Evolutionary conservation across 495 filamentous ascomycete species (phyloP).

Genomic region (Penicillium flavigenum): DNA sequence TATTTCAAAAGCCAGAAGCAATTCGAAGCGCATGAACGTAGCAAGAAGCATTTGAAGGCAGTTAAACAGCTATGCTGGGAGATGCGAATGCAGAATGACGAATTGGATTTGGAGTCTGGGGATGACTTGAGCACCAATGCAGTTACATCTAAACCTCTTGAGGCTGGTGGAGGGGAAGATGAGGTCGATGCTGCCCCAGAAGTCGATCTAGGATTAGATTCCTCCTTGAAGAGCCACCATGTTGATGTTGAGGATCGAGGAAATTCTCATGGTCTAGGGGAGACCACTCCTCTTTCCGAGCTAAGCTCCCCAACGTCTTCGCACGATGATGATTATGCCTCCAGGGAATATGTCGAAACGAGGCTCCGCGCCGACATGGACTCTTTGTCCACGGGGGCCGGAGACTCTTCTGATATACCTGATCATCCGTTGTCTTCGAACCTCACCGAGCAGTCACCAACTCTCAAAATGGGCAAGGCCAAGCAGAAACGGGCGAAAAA

Average conservation of each 20-base stretch:
- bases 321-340: conserved; percentile 47
- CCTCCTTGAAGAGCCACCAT: neutral
- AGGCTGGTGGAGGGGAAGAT: neutral
- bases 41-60: conserved; percentile 90
- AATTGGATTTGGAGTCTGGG: conserved; percentile 29
- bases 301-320: conserved; percentile 1
- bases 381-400: neutral
- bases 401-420: conserved; percentile 20
- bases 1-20: conserved; percentile 92
- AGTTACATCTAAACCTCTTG: neutral
- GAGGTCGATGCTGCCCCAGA: neutral
- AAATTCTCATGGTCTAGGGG: neutral
- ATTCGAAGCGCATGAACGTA: conserved; percentile 89
- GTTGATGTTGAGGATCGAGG: neutral
- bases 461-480: conserved; percentile 74
- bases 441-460: conserved; percentile 22
- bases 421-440: conserved; percentile 26
- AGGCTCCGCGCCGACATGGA: conserved; percentile 21
- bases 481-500: conserved; percentile 85
- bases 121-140: neutral
- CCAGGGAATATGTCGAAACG: conserved; percentile 45
- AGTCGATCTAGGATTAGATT: neutral
- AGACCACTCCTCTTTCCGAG: neutral
- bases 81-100: conserved; percentile 75
- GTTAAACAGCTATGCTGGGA: conserved; percentile 73